Base-by-base conservation (phyloP, 371 early-diverging fungal species). In the Apophysomyces elegans region DNA sequence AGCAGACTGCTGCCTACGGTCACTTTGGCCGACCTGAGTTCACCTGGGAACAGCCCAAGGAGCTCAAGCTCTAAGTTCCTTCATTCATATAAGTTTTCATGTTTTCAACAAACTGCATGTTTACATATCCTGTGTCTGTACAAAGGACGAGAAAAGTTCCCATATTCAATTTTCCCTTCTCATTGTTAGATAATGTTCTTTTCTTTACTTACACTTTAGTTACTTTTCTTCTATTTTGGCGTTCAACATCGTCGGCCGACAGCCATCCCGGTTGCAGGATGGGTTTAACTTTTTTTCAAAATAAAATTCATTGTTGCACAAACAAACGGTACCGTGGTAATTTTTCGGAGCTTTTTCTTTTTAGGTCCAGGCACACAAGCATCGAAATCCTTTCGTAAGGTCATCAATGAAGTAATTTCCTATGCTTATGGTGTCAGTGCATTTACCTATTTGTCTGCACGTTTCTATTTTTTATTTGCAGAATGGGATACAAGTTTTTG, bases 11-110 rank as follows among this genome's bases (percentile, higher is more conserved):
- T 60, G 89, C 92, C 73, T 99, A 99, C 84, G 99, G 99, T 69
- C 99, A 99, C 91, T 99, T 99, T 87, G 99, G 99, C 72, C 95
- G 98, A 75, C 85, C 86, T 59, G 93, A 96, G 80, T 96, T 96
- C 91, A 84, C 92, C 66, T 99, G 99, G 99, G 98, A 97, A 86
- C 88, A 95, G 83, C 94, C 95, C 81, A 95, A 93, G 90, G 75
- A 81, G 54, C 90, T 94, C 74, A 88, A 90, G 84, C 87, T 91
- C 83, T 93, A 90, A 86, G 59, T 65, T 59, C 16, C 32, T n/a
- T 61, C 45, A 45, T 62, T 56, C 43, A 44, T 58, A 21, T 26
- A 26, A 26, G 32, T 37, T 62, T 45, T 56, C 61, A 61, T 69
- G 77, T 79, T 79, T 79, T 79, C 77, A 79, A 77, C 80, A 79